Conservation (phyloP, 2,329 filamentous ascomycete genomes). For the Scedosporium dehoogii region DNA sequence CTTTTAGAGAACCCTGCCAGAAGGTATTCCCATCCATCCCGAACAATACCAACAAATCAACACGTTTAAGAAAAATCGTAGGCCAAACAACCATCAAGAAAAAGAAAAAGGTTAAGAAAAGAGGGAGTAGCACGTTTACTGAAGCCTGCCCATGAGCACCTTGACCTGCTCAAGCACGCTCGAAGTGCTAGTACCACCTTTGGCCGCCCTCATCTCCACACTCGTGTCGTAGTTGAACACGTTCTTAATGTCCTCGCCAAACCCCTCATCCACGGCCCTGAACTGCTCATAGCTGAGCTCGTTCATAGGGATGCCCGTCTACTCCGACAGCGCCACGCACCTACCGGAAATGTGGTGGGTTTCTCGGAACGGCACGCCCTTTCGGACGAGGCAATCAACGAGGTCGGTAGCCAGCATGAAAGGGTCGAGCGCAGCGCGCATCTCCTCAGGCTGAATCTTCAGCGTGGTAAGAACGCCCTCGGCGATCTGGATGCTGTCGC, state of each 20-base stretch:
- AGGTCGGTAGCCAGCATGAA: conserved; percentile 74
- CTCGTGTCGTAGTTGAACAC: conserved; percentile 75
- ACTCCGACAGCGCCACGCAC: conserved; percentile 59
- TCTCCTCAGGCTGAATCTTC: conserved; percentile 59
- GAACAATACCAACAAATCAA: background rate
- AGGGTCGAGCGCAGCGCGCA: conserved; percentile 68
- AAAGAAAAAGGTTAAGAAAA: background rate
- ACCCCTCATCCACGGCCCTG: conserved; percentile 56
- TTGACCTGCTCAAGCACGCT: conserved; percentile 56
- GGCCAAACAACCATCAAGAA: background rate
- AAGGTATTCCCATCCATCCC: background rate
- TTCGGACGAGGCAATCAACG: conserved; percentile 53
- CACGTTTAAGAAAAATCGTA: background rate
- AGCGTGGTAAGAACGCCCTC: conserved; percentile 71
- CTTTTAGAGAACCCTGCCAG: background rate
- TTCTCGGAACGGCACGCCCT: conserved; percentile 68
- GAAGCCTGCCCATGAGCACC: conserved; percentile 30
- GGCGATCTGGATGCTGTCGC: conserved; percentile 73
- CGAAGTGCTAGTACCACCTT: conserved; percentile 67
- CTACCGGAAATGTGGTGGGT: conserved; percentile 70
- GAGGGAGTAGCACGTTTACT: conserved; percentile 9
- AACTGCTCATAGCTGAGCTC: conserved; percentile 57
- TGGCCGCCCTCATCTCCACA: conserved; percentile 68
- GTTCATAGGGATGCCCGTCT: conserved; percentile 57
- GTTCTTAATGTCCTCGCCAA: conserved; percentile 59